A percentile compares a stretch with the other conserved stretches of the same genome.
phyloP scores from a whole-genome alignment of 2,329 filamentous ascomycete genomes.

The Daldinia eschscholtzii region DNA sequence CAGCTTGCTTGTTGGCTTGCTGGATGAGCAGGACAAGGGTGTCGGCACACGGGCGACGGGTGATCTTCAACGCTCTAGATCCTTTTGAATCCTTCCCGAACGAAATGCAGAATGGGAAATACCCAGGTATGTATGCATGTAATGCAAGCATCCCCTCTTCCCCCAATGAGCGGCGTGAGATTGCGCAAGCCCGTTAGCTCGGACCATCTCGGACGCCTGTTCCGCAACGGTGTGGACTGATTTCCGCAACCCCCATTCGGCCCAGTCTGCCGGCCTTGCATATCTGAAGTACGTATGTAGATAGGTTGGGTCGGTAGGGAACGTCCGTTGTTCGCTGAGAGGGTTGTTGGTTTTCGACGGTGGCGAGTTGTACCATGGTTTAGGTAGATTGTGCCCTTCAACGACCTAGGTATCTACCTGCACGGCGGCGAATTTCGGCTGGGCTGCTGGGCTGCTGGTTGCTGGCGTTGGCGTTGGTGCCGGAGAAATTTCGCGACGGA shows the following conservation, averaged over 20 bases:
- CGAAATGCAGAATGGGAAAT: neutral
- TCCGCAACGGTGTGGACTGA: conserved; percentile 21
- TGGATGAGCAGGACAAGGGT: conserved; percentile 14
- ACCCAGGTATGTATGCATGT: neutral
- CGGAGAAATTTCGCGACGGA: neutral
- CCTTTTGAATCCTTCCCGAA: conserved; percentile 27
- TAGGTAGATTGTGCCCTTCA: neutral
- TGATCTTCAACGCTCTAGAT: conserved; percentile 33
- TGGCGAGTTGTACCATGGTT: conserved; percentile 10
- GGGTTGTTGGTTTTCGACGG: conserved; percentile 3
- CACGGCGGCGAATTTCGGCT: neutral
- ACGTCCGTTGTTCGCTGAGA: neutral
- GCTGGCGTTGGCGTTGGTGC: neutral
- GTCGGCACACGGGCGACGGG: conserved; percentile 1
- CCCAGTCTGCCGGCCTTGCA: conserved; percentile 17
- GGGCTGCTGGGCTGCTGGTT: neutral
- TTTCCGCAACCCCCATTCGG: conserved; percentile 18
- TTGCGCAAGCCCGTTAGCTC: conserved; percentile 22
- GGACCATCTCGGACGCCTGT: conserved; percentile 31
- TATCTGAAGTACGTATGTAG: conserved; percentile 7
- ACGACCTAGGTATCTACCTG: neutral
- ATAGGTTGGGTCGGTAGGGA: neutral
- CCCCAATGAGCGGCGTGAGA: conserved; percentile 16
- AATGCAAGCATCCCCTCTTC: conserved; percentile 19
- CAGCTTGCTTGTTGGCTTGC: neutral